These are phyloP conservation scores for Rubroboletus pulcherrimus DNA, from an alignment of 768 basidiomycete genomes.

Conservation along the genomic window DNA sequence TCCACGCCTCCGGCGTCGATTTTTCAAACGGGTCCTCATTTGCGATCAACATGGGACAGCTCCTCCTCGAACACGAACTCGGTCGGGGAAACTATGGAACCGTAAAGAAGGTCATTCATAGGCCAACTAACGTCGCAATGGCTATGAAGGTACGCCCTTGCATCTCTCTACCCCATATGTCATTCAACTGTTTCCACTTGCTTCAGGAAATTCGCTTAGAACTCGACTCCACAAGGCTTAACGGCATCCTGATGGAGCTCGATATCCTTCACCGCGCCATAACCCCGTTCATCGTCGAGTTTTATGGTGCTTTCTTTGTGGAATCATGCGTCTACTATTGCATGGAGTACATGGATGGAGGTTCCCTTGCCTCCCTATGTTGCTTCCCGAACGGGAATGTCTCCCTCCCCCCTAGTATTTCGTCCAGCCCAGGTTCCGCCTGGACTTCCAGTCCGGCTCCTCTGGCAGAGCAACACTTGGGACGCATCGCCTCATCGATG, in stretches of 20 bases:
- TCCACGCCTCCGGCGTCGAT: conserved; percentile 84
- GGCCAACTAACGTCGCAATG: conserved; percentile 93
- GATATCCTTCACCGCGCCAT: conserved; percentile 95
- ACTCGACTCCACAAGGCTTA: conserved; percentile 88
- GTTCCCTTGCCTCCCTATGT: conserved; percentile 77
- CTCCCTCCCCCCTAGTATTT: conserved; percentile 32
- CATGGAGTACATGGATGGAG: conserved; percentile 99
- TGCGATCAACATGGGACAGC: conserved; percentile 91
- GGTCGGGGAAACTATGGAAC: conserved; percentile 97
- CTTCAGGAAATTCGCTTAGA: conserved; percentile 94
- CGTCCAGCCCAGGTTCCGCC: conserved; percentile 30
- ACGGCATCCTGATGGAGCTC: conserved; percentile 97
- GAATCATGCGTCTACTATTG: conserved; percentile 99
- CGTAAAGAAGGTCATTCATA: conserved; percentile 92
- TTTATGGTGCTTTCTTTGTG: conserved; percentile 98
- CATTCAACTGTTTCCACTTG: conserved; percentile 1
- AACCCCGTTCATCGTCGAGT: conserved; percentile 91
- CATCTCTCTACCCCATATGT: conserved; percentile 4
- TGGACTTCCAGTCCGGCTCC: conserved; percentile 35
- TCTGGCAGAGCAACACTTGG: conserved; percentile 74
- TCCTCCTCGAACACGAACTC: conserved; percentile 88
- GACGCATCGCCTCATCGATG: conserved; percentile 76
- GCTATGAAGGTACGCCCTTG: conserved; percentile 85
- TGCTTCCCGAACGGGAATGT: conserved; percentile 45
- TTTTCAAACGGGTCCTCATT: conserved; percentile 91